phyloP scores from a whole-genome alignment of 352 stramenopile genomes.

The Pythium myriotylum region DNA sequence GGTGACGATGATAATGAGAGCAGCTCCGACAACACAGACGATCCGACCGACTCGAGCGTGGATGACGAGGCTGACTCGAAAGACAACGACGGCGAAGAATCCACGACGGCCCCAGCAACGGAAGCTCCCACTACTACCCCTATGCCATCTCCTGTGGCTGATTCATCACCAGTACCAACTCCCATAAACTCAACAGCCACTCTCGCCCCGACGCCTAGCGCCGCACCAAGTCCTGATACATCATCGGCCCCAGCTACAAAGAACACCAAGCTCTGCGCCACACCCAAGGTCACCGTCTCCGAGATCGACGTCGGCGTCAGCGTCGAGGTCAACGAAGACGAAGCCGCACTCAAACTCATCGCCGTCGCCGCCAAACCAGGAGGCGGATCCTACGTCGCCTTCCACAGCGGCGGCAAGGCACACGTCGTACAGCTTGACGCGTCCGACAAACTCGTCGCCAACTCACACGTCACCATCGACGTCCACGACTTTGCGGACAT shows the following conservation, averaged over 20 bases:
- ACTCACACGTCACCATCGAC: slow-evolving; percentile 35
- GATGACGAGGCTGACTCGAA: no score
- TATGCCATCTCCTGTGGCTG: no score
- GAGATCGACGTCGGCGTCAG: slow-evolving; percentile 42
- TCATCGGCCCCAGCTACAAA: slow-evolving; percentile 15
- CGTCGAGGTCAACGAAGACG: slow-evolving; percentile 50
- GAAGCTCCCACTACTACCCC: no score
- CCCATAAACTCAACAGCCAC: no score
- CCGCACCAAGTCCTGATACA: background rate
- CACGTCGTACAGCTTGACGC: slow-evolving; percentile 53
- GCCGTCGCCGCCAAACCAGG: slow-evolving; percentile 46
- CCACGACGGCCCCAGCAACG: no score
- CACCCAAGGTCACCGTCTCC: slow-evolving; percentile 40
- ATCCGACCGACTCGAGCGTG: no score
- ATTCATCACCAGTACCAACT: no score
- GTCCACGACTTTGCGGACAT: slow-evolving; percentile 63
- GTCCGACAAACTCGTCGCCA: slow-evolving; percentile 45
- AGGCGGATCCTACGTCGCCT: slow-evolving; percentile 50
- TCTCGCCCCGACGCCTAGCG: no score
- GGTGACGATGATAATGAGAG: no score
- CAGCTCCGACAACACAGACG: no score
- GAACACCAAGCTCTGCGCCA: slow-evolving; percentile 45
- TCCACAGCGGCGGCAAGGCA: slow-evolving; percentile 50
- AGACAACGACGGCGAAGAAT: no score
- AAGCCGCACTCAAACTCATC: slow-evolving; percentile 49